phyloP scores from a whole-genome alignment of 176 grass and related monocot species.

The Zoysia pacifica region DNA sequence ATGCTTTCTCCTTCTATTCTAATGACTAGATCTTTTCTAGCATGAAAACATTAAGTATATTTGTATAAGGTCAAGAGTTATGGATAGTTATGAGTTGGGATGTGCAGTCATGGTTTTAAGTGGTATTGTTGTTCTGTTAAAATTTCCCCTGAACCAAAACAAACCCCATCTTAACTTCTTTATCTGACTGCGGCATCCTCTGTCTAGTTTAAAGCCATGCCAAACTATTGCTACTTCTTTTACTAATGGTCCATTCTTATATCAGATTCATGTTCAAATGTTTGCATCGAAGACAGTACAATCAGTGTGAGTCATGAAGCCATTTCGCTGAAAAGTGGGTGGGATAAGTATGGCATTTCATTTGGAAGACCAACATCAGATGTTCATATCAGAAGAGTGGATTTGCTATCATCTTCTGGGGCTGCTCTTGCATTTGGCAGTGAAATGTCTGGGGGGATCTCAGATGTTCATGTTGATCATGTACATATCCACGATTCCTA shows the following conservation, averaged over 20 bases:
- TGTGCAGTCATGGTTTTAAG: conserved; percentile 24
- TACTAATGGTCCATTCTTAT: conserved; percentile 2
- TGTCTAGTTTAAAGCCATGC: background rate
- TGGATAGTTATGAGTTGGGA: background rate
- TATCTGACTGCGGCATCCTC: background rate
- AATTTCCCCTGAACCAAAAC: conserved; percentile 16
- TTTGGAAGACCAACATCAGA: conserved; percentile 56
- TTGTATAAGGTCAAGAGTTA: background rate
- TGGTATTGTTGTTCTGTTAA: background rate
- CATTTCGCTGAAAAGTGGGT: conserved; percentile 81
- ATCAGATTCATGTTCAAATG: conserved; percentile 84
- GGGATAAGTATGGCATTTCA: conserved; percentile 82
- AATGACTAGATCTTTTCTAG: background rate
- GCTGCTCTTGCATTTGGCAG: conserved; percentile 83
- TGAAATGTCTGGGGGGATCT: conserved; percentile 91
- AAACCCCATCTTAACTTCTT: conserved; percentile 5
- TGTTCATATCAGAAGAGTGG: conserved; percentile 61
- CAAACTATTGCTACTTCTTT: conserved; percentile 13
- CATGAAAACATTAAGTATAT: conserved; percentile 21
- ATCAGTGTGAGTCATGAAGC: conserved; percentile 75
- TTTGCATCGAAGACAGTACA: conserved; percentile 68
- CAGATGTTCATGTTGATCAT: conserved; percentile 50
- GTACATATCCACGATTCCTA: conserved; percentile 51
- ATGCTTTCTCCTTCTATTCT: conserved; percentile 7
- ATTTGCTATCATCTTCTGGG: conserved; percentile 61